Percentiles rank a stretch among this genome's conserved stretches.
These are phyloP conservation scores for Comarum palustre DNA, from an alignment of 306 rosid species.

Conservation along the genomic window DNA sequence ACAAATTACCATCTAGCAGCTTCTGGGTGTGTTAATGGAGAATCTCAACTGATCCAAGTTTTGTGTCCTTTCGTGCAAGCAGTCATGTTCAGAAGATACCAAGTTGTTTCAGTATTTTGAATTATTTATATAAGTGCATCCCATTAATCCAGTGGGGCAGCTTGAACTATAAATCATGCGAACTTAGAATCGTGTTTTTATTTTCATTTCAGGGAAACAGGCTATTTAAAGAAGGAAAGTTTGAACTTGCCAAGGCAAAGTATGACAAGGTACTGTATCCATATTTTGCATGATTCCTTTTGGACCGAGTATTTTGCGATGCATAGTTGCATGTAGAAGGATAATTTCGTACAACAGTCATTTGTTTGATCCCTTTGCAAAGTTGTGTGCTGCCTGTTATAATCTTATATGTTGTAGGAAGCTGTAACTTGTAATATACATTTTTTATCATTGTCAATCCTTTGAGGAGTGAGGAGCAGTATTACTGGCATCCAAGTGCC, in stretches of 20 bases:
- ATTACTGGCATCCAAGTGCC: conserved; percentile 6
- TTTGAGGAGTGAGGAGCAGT: not conserved
- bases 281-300: not conserved
- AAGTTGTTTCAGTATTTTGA: not conserved
- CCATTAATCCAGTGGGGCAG: not conserved
- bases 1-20: conserved; percentile 14
- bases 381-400: not conserved
- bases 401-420: not conserved
- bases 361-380: not conserved
- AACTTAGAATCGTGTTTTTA: conserved; percentile 25
- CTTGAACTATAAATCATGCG: conserved; percentile 2
- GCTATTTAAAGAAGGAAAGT: conserved; percentile 92
- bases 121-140: not conserved
- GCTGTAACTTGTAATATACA: not conserved
- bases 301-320: conserved; percentile 4
- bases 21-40: conserved; percentile 8
- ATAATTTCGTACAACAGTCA: not conserved
- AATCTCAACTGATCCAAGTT: conserved; percentile 7
- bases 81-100: not conserved
- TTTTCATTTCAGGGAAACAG: conserved; percentile 75
- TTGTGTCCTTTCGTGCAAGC: not conserved
- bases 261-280: conserved; percentile 74
- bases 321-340: not conserved
- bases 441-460: not conserved
- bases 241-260: conserved; percentile 92